phyloP scores from a whole-genome alignment of 345 rosid species.

The Aquilaria malaccensis region DNA sequence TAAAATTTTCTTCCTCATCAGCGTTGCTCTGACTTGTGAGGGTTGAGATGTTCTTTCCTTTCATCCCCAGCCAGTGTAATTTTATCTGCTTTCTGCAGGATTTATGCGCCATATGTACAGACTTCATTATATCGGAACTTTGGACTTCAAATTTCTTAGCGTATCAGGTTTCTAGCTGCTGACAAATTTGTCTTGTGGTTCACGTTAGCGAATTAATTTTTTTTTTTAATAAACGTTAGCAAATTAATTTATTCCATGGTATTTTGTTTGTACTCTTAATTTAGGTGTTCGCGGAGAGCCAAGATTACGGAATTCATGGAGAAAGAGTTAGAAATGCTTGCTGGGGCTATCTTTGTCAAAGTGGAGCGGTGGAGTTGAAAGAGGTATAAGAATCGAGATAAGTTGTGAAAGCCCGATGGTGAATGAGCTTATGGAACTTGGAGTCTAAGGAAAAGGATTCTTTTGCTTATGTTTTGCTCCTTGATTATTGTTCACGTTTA shows the following conservation, averaged over 20 bases:
- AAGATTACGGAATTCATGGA: conserved; percentile 94
- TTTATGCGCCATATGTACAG: conserved; percentile 92
- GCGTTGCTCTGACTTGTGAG: not conserved
- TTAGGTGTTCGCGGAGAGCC: conserved; percentile 96
- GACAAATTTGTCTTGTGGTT: conserved; percentile 5
- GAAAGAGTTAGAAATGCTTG: conserved; percentile 96
- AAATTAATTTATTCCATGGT: not conserved
- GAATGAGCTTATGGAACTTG: too few relatives aligned
- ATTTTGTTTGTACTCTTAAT: conserved; percentile 14
- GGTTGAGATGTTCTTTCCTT: not conserved
- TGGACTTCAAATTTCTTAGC: conserved; percentile 89
- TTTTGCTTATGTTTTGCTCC: too few relatives aligned
- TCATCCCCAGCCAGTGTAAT: not conserved
- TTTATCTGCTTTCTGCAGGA: conserved; percentile 39
- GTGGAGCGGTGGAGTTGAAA: conserved; percentile 86
- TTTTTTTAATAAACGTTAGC: too few relatives aligned
- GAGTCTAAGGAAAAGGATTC: too few relatives aligned
- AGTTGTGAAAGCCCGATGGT: too few relatives aligned
- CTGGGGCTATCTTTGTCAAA: conserved; percentile 99
- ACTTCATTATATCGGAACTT: conserved; percentile 82
- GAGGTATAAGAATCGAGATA: conserved; percentile 34
- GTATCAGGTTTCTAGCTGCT: conserved; percentile 59
- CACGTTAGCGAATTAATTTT: too few relatives aligned
- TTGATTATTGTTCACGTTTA: too few relatives aligned
- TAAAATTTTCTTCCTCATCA: not conserved